Conservation (phyloP, 1,139 yeast species). For the Martiniozyma asiatica region DNA sequence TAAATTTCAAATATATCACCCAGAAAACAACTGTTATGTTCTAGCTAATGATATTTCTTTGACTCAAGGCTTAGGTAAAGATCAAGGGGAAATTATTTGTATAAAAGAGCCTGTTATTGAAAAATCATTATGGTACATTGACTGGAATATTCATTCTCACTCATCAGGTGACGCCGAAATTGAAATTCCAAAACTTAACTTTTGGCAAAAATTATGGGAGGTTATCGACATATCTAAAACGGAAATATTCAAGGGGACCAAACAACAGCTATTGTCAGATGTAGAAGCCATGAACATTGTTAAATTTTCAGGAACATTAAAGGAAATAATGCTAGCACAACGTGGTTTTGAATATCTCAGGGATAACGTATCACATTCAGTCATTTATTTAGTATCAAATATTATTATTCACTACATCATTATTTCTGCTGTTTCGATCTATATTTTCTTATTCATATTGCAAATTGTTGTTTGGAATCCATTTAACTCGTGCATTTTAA, state of each 20-base stretch:
- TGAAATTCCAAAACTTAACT: constrained; percentile 11
- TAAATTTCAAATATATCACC: constrained; percentile 47
- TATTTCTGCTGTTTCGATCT: constrained; percentile 12
- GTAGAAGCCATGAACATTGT: background rate
- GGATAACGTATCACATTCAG: constrained; percentile 21
- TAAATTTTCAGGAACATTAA: constrained; percentile 1
- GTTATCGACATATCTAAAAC: constrained; percentile 10
- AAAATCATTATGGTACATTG: constrained; percentile 56
- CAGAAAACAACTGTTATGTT: constrained; percentile 48
- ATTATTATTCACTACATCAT: constrained; percentile 36
- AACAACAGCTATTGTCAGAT: background rate
- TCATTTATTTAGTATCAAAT: constrained; percentile 46
- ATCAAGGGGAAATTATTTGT: constrained; percentile 70
- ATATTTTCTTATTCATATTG: constrained; percentile 8
- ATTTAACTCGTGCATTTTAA: constrained; percentile 3
- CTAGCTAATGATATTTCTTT: constrained; percentile 49
- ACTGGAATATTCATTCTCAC: constrained; percentile 44
- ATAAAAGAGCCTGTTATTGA: constrained; percentile 48
- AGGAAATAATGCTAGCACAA: background rate
- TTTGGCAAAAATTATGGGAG: constrained; percentile 35
- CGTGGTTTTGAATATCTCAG: constrained; percentile 41
- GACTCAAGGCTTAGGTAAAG: constrained; percentile 54
- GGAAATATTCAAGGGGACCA: constrained; percentile 2
- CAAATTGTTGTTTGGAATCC: constrained; percentile 17
- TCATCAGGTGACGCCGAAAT: constrained; percentile 20